Evolutionary conservation across 495 filamentous ascomycete species (phyloP).

Genomic region (Penicillium crystallinum): DNA sequence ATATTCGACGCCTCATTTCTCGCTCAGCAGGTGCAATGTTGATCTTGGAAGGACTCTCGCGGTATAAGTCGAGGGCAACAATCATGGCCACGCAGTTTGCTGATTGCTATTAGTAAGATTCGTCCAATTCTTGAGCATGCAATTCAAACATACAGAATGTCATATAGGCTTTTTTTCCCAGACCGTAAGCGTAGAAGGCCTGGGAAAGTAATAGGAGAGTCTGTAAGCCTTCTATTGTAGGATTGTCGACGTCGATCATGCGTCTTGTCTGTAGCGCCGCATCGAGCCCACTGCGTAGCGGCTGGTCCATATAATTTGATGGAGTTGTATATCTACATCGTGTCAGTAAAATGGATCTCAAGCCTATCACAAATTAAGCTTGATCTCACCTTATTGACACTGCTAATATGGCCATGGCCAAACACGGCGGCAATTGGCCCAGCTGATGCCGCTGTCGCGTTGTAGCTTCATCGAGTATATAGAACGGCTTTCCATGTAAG

Average conservation of each 20-base stretch:
- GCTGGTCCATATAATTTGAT: constrained; percentile 54
- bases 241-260: constrained; percentile 72
- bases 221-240: constrained; percentile 70
- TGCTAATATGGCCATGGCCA: constrained; percentile 69
- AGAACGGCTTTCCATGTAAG: constrained; percentile 72
- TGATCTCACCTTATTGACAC: constrained; percentile 60
- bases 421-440: constrained; percentile 57
- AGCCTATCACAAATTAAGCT: background rate
- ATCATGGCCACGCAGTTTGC: constrained; percentile 77
- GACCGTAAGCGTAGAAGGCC: constrained; percentile 69
- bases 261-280: constrained; percentile 61
- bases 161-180: constrained; percentile 83
- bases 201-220: constrained; percentile 69
- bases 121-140: constrained; percentile 1
- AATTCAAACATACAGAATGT: constrained; percentile 54
- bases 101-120: constrained; percentile 24
- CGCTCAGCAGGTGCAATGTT: constrained; percentile 57
- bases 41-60: constrained; percentile 56
- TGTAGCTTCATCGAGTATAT: constrained; percentile 67
- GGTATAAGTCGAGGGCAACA: constrained; percentile 69
- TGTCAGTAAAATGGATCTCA: constrained; percentile 4
- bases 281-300: constrained; percentile 55
- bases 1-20: constrained; percentile 68
- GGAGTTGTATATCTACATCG: constrained; percentile 53
- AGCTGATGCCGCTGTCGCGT: constrained; percentile 62